Percentiles rank a stretch among this genome's conserved stretches.
Evolutionary conservation across 2,329 filamentous ascomycete genomes (phyloP).

Genomic region (Trichoderma asperellum): DNA sequence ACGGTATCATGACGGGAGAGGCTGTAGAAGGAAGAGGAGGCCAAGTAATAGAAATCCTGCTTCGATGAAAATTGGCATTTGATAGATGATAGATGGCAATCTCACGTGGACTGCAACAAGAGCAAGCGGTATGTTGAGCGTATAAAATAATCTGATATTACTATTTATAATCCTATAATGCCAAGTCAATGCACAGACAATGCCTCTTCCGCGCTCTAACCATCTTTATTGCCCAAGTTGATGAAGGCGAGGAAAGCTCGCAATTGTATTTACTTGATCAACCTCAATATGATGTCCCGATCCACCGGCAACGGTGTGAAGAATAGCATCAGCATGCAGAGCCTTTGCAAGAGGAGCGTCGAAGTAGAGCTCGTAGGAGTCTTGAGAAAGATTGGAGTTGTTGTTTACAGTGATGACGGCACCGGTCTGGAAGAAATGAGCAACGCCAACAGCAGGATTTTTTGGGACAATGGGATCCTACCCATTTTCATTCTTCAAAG

Average conservation of each 20-base stretch:
- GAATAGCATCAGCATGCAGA: slow-evolving; percentile 20
- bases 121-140: neutral
- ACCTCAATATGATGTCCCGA: neutral
- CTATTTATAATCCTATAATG: slow-evolving; percentile 12
- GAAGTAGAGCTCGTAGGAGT: slow-evolving; percentile 9
- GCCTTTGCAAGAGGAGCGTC: neutral
- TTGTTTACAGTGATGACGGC: slow-evolving; percentile 6
- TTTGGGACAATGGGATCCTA: slow-evolving; percentile 14
- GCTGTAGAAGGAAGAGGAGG: neutral
- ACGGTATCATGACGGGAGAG: slow-evolving; percentile 10
- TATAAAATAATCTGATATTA: neutral
- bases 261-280: neutral
- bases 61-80: neutral
- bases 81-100: neutral
- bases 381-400: slow-evolving; percentile 22
- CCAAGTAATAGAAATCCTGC: slow-evolving; percentile 7
- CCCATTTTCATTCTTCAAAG: slow-evolving; percentile 10
- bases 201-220: neutral
- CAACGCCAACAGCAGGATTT: neutral
- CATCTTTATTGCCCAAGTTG: neutral
- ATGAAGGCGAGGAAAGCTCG: neutral
- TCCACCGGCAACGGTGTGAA: neutral
- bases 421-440: slow-evolving; percentile 27
- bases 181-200: neutral
- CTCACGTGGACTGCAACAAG: neutral